A percentile compares a stretch with the other conserved stretches of the same genome.
Evolutionary conservation across 495 filamentous ascomycete species (phyloP).

Genomic region (Aspergillus homomorphus): DNA sequence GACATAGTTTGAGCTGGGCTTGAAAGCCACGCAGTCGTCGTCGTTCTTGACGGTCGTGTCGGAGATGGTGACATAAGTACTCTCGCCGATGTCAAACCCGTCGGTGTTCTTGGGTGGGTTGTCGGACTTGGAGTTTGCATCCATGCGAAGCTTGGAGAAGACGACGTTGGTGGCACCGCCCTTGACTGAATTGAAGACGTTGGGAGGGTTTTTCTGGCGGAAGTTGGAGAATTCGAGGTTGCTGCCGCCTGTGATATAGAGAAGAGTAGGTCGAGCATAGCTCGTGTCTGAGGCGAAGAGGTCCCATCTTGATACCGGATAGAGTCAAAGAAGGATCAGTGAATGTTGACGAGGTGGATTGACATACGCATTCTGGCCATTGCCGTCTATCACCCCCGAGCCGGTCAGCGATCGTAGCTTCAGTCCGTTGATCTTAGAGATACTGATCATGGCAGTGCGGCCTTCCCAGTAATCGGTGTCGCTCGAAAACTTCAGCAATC

Average conservation of each 20-base stretch:
- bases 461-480: constrained; percentile 39
- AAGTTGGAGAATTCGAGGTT: constrained; percentile 34
- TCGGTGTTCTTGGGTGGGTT: constrained; percentile 43
- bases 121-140: constrained; percentile 32
- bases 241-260: constrained; percentile 37
- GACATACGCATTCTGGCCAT: constrained; percentile 34
- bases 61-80: constrained; percentile 36
- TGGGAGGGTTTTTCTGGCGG: constrained; percentile 40
- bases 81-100: constrained; percentile 45
- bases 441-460: constrained; percentile 36
- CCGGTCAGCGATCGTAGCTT: constrained; percentile 40
- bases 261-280: constrained; percentile 38
- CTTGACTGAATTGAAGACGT: constrained; percentile 42
- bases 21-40: constrained; percentile 49
- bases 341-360: neutral
- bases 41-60: constrained; percentile 39
- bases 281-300: constrained; percentile 34
- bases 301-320: constrained; percentile 29
- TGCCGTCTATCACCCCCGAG: constrained; percentile 42
- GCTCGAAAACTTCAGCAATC: constrained; percentile 35
- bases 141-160: constrained; percentile 33
- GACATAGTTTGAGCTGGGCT: constrained; percentile 38
- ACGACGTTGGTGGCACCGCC: constrained; percentile 30
- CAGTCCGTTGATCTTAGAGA: constrained; percentile 32
- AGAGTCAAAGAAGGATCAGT: constrained; percentile 1